phyloP scores from a whole-genome alignment of 2,329 filamentous ascomycete species.

The Botrytis fragariae region DNA sequence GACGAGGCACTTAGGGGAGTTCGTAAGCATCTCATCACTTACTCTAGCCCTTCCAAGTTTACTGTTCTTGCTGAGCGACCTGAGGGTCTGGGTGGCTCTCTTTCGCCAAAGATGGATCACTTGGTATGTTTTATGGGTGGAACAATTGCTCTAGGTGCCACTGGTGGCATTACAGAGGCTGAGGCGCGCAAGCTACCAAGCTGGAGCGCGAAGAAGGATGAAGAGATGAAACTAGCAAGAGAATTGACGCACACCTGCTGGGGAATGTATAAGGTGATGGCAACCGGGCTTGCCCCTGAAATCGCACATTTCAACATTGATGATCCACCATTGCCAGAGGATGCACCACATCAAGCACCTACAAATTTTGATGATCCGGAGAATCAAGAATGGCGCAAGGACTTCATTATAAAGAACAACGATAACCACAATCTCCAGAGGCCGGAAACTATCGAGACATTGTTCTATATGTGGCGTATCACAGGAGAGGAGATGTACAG shows the following conservation, averaged over 20 bases:
- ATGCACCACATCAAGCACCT: slow-evolving; percentile 49
- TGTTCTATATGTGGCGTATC: slow-evolving; percentile 99
- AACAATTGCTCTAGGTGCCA: slow-evolving; percentile 86
- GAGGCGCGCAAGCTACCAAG: slow-evolving; percentile 68
- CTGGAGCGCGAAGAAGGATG: slow-evolving; percentile 79
- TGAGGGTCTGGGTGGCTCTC: slow-evolving; percentile 59
- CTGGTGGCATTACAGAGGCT: slow-evolving; percentile 70
- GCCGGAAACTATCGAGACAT: slow-evolving; percentile 91
- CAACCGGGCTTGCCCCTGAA: slow-evolving; percentile 88
- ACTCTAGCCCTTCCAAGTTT: slow-evolving; percentile 74
- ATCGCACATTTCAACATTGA: slow-evolving; percentile 87
- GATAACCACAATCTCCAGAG: slow-evolving; percentile 92
- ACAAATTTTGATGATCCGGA: slow-evolving; percentile 52
- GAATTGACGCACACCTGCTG: slow-evolving; percentile 97
- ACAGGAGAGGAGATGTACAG: slow-evolving; percentile 86
- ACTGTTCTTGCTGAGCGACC: slow-evolving; percentile 90
- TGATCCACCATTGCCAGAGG: slow-evolving; percentile 62
- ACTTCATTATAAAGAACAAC: slow-evolving; percentile 75
- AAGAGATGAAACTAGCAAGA: slow-evolving; percentile 80
- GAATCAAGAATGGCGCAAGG: slow-evolving; percentile 66
- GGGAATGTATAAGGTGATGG: slow-evolving; percentile 91
- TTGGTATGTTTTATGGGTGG: slow-evolving; percentile 97
- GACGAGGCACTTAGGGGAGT: slow-evolving; percentile 79
- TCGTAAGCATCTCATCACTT: slow-evolving; percentile 88
- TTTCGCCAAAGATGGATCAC: slow-evolving; percentile 96